Evolutionary conservation across 2,329 filamentous ascomycete species (phyloP), one percentile per base, ranked within the genome.

Genomic region (Trichoderma asperellum): DNA sequence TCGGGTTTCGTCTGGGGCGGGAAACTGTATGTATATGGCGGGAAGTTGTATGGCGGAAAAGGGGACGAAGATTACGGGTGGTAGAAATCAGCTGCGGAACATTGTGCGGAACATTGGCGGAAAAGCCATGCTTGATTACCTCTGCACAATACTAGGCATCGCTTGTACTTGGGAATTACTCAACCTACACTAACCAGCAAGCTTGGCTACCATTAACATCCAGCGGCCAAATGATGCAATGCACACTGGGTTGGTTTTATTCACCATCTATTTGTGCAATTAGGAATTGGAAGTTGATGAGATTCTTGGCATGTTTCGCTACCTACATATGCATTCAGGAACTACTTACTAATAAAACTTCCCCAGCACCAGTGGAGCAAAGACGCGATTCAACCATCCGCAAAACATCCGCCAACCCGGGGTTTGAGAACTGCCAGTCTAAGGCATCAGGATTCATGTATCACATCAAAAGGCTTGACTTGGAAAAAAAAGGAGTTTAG

Each of bases 321-420:
- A 8, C 24, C 24, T 24, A 24, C 24, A 24, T 24, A 24, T n/a
- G 40, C 6, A 5, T 43, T 43, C 40, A 43, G 37, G 14, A 43
- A n/a, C 40, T n/a, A 0, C 14, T 4, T 43, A 8, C 6, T 43
- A n/a, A n/a, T 16, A 43, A 43, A 5, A 8, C 5, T 43, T 5
- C 16, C 40, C 7, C 18, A 49, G n/a, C n/a, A 47, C 16, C 7
- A 49, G n/a, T 21, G 47, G 47, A 24, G 47, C 47, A 49, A 49
- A 27, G n/a, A 55, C 8, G 21, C 40, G 27, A 49, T 34, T 6
- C 59, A 35, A 62, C 29, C 27, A 32, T 6, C 59, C 59, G 59
- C 59, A 62, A 62, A 61, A 62, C 40, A 35, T 62, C 59, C 59
- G 40, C 59, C 27, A 6, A 12, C 21, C 2, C 29, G 29, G 53